Conservation (phyloP, 2,329 filamentous ascomycete genomes). For the Phyllachora maydis region DNA sequence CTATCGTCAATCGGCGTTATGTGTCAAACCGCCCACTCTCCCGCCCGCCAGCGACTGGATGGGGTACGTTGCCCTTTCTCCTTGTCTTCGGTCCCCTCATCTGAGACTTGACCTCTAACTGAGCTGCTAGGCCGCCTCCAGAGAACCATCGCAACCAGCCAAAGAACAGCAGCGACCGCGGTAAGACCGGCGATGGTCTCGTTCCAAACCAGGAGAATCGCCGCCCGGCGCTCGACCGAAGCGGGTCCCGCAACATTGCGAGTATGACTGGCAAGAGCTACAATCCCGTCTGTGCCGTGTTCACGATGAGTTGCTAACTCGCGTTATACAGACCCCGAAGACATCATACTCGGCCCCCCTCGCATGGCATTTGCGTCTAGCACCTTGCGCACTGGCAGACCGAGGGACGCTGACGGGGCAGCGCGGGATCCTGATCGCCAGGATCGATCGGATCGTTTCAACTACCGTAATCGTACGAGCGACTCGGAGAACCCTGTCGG, state of each 20-base stretch:
- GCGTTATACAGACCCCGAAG: conserved; percentile 45
- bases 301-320: too few relatives aligned
- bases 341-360: conserved; percentile 70
- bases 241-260: conserved; percentile 33
- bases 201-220: conserved; percentile 27
- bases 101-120: too few relatives aligned
- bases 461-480: conserved; percentile 29
- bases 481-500: conserved; percentile 22
- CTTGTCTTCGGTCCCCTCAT: too few relatives aligned
- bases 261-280: too few relatives aligned
- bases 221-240: conserved; percentile 28
- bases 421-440: conserved; percentile 26
- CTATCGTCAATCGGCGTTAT: conserved; percentile 66
- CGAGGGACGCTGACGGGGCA: conserved; percentile 31
- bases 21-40: conserved; percentile 56
- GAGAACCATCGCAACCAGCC: too few relatives aligned
- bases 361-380: conserved; percentile 69
- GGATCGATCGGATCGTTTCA: conserved; percentile 39
- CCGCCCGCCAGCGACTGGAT: conserved; percentile 90
- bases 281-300: too few relatives aligned
- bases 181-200: conserved; percentile 20
- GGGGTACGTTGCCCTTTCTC: conserved; percentile 58
- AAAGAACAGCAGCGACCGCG: conserved; percentile 21
- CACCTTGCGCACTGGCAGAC: conserved; percentile 22
- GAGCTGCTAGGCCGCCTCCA: conserved; percentile 22